These are phyloP conservation scores for Eremothecium gossypii DNA, from an alignment of 1,139 yeast species.

Conservation along the genomic window DNA sequence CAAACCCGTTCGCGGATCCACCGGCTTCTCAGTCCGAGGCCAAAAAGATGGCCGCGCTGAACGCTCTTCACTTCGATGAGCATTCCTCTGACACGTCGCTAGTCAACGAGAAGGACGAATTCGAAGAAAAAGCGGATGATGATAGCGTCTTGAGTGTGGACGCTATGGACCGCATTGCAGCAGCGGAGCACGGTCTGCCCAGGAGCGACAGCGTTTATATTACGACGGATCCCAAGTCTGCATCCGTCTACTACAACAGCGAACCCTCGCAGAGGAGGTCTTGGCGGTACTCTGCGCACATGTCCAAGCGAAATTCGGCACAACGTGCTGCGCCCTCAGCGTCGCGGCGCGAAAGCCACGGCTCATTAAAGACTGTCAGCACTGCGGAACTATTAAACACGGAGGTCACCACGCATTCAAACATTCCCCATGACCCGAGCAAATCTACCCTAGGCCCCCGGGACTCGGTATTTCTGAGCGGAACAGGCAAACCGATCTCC, in stretches of 20 bases:
- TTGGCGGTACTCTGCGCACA: constrained; percentile 53
- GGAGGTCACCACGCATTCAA: constrained; percentile 56
- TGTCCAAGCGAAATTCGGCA: constrained; percentile 26
- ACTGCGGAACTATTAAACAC: constrained; percentile 79
- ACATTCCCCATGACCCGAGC: constrained; percentile 34
- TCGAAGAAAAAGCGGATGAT: neutral
- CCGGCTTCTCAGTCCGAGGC: constrained; percentile 27
- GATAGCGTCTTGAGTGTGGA: neutral
- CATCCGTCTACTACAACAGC: constrained; percentile 25
- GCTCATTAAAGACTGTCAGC: constrained; percentile 75
- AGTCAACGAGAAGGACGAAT: neutral
- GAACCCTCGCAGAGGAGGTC: constrained; percentile 42
- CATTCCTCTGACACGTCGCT: neutral
- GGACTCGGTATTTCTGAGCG: constrained; percentile 32
- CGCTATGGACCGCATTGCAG: neutral
- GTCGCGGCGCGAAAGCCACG: constrained; percentile 45
- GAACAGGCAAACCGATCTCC: neutral
- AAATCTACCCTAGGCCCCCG: constrained; percentile 34
- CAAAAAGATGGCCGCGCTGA: constrained; percentile 40
- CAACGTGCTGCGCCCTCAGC: constrained; percentile 31
- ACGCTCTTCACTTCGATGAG: constrained; percentile 45
- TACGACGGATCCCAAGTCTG: constrained; percentile 18
- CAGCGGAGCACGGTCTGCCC: too few relatives aligned
- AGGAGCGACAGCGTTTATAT: neutral
- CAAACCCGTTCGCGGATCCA: constrained; percentile 31